These are phyloP conservation scores for Colletotrichum simmondsii DNA, from an alignment of 2,329 filamentous ascomycete genomes.

Conservation along the genomic window DNA sequence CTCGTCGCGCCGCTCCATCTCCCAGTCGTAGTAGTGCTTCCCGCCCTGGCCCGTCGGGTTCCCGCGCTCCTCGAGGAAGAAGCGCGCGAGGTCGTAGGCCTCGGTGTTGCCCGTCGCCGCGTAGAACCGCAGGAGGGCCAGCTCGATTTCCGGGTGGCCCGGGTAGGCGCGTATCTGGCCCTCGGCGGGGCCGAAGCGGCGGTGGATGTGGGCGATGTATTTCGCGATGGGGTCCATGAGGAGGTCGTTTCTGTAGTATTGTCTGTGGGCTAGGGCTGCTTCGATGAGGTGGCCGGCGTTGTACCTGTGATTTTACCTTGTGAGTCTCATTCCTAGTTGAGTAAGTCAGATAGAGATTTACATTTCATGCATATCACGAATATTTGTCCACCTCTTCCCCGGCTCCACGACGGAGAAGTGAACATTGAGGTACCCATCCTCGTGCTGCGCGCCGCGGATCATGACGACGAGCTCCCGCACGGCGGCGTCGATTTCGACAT, in stretches of 20 bases:
- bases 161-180: constrained; percentile 68
- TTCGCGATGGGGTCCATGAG: constrained; percentile 63
- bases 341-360: constrained; percentile 44
- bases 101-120: constrained; percentile 42
- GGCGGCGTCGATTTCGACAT: constrained; percentile 59
- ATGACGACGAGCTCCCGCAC: constrained; percentile 67
- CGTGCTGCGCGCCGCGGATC: constrained; percentile 66
- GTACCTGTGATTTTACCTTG: constrained; percentile 50
- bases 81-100: constrained; percentile 60
- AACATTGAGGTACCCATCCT: constrained; percentile 72
- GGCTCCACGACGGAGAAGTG: constrained; percentile 71
- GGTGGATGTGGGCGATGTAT: constrained; percentile 63
- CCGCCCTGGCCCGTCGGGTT: constrained; percentile 58
- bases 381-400: constrained; percentile 64
- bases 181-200: constrained; percentile 61
- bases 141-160: constrained; percentile 67
- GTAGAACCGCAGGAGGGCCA: constrained; percentile 52
- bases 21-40: constrained; percentile 64
- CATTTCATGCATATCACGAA: constrained; percentile 72
- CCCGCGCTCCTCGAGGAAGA: constrained; percentile 69
- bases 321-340: too few relatives aligned
- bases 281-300: constrained; percentile 72
- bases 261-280: constrained; percentile 66
- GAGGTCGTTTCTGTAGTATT: constrained; percentile 60
- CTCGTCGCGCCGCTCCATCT: constrained; percentile 47